phyloP scores from a whole-genome alignment of 352 stramenopile genomes.

The Phytophthora sp. region DNA sequence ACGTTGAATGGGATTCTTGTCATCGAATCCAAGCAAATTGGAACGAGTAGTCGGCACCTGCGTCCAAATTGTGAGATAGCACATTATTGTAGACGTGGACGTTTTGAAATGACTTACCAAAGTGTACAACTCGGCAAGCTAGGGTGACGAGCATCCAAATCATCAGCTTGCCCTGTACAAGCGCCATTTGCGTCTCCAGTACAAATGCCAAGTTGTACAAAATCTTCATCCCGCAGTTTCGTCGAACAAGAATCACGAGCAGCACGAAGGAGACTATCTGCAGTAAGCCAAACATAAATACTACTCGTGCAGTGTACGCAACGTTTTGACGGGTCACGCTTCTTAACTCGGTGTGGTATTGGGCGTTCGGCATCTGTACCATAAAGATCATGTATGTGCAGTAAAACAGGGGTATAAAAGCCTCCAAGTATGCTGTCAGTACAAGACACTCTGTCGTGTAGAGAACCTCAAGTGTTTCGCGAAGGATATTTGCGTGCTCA shows the following conservation, averaged over 20 bases:
- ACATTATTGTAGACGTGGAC: neutral
- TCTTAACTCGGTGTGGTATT: slow-evolving; percentile 43
- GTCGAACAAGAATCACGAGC: slow-evolving; percentile 9
- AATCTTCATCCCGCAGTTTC: slow-evolving; percentile 15
- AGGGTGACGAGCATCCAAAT: slow-evolving; percentile 32
- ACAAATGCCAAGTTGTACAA: slow-evolving; percentile 41
- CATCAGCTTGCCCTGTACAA: slow-evolving; percentile 26
- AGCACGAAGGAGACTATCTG: slow-evolving; percentile 30
- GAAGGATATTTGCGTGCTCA: neutral
- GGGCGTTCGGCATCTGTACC: slow-evolving; percentile 30
- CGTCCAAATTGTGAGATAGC: neutral
- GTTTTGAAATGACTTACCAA: slow-evolving; percentile 15
- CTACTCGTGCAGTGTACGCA: neutral
- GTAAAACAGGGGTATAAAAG: slow-evolving; percentile 46
- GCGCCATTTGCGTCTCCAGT: slow-evolving; percentile 29
- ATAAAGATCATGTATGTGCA: slow-evolving; percentile 25
- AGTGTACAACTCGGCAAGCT: slow-evolving; percentile 26
- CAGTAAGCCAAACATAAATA: slow-evolving; percentile 31
- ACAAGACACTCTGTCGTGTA: slow-evolving; percentile 44
- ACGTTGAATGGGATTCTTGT: no score
- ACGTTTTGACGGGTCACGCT: slow-evolving; percentile 17
- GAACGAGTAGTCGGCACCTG: slow-evolving; percentile 34
- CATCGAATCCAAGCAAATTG: slow-evolving; percentile 33
- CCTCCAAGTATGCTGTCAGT: slow-evolving; percentile 44
- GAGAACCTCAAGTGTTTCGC: slow-evolving; percentile 16